These are phyloP conservation scores for Chromosphaera perkinsii DNA, from an alignment of 208 protist genomes.

Conservation along the genomic window DNA sequence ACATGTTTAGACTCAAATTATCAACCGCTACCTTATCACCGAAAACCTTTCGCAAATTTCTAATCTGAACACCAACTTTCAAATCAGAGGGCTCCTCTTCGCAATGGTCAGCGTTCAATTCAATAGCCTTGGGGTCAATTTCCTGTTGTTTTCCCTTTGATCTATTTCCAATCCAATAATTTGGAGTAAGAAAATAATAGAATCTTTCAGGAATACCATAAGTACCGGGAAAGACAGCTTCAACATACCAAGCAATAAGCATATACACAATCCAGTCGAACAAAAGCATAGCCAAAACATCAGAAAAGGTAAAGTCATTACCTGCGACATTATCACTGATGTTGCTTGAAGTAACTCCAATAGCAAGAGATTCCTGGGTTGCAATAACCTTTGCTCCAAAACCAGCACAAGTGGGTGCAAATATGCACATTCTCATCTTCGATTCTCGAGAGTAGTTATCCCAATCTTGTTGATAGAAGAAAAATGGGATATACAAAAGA, in stretches of 20 bases:
- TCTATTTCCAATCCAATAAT: constrained; percentile 12
- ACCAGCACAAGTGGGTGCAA: not conserved
- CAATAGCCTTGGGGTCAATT: not conserved
- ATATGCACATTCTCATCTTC: not conserved
- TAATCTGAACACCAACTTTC: not conserved
- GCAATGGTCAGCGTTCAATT: not conserved
- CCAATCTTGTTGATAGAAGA: not conserved
- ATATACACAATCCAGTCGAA: constrained; percentile 30
- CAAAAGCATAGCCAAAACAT: constrained; percentile 28
- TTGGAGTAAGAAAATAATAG: constrained; percentile 25
- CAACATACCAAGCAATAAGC: constrained; percentile 33
- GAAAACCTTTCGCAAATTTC: not conserved
- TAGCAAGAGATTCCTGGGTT: not conserved
- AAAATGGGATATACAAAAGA: not conserved
- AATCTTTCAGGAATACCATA: constrained; percentile 32
- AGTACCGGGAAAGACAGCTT: constrained; percentile 30
- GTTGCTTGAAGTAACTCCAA: not conserved
- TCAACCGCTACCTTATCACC: constrained; percentile 40
- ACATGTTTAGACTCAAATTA: constrained; percentile 25
- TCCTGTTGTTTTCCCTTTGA: not conserved
- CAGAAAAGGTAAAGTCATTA: constrained; percentile 9
- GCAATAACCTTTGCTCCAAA: constrained; percentile 5
- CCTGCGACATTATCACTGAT: too few species aligned
- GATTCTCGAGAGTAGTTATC: not conserved
- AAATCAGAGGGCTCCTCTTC: not conserved